These are phyloP conservation scores for Heliamphora pulchella DNA, from an alignment of 179 eudicot genomes.

Conservation along the genomic window DNA sequence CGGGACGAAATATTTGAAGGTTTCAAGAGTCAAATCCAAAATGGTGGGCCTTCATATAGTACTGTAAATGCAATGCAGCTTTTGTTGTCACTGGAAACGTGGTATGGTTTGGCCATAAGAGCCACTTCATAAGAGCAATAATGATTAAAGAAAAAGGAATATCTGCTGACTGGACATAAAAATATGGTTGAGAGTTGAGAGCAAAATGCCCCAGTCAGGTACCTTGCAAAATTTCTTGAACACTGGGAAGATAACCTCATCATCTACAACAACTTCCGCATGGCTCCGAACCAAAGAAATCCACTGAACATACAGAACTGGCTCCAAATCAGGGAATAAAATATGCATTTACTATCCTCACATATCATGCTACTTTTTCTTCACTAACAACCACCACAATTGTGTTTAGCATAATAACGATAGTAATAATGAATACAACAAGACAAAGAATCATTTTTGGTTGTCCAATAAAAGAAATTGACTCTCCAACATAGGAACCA, in stretches of 20 bases:
- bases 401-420: background rate
- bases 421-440: background rate
- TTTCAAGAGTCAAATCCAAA: background rate
- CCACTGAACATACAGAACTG: constrained; percentile 52
- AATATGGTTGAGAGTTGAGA: background rate
- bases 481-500: background rate
- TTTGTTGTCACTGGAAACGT: too few species aligned
- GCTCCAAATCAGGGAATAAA: constrained; percentile 8
- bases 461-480: background rate
- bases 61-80: background rate
- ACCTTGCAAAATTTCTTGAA: constrained; percentile 91
- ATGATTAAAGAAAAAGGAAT: background rate
- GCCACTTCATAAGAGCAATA: background rate
- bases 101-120: background rate
- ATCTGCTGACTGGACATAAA: background rate
- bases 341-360: background rate
- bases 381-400: background rate
- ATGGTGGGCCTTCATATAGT: background rate
- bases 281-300: constrained; percentile 64
- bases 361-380: background rate
- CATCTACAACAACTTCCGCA: constrained; percentile 74
- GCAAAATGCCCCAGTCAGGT: constrained; percentile 17
- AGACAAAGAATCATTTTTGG: background rate
- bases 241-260: constrained; percentile 56
- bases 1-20: background rate